These are phyloP conservation scores for Scedosporium dehoogii DNA, from an alignment of 2,329 filamentous ascomycete genomes.

Conservation along the genomic window DNA sequence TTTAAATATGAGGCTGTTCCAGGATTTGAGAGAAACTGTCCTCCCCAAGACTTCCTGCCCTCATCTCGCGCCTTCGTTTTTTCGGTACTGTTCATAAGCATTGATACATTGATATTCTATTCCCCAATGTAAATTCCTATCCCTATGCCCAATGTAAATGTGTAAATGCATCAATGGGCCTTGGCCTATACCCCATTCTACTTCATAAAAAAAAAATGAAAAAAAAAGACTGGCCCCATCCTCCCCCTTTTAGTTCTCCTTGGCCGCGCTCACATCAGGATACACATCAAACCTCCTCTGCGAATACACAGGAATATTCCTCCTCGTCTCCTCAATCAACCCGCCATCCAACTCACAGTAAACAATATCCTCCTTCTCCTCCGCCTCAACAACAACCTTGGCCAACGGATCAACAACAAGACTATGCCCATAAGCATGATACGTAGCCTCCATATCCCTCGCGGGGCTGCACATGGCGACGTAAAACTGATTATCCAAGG, in stretches of 20 bases:
- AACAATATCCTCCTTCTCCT: slow-evolving; percentile 67
- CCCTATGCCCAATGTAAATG: too few relatives aligned
- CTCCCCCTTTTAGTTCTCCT: slow-evolving; percentile 35
- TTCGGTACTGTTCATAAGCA: too few relatives aligned
- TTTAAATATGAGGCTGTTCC: too few relatives aligned
- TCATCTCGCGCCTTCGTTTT: too few relatives aligned
- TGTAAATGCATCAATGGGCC: too few relatives aligned
- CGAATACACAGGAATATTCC: slow-evolving; percentile 70
- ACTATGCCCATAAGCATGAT: slow-evolving; percentile 89
- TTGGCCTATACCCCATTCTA: neutral
- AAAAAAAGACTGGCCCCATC: neutral
- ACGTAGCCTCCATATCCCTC: slow-evolving; percentile 63
- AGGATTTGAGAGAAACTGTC: too few relatives aligned
- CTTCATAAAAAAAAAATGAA: too few relatives aligned
- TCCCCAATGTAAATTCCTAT: too few relatives aligned
- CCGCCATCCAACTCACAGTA: slow-evolving; percentile 59
- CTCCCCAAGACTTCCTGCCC: too few relatives aligned
- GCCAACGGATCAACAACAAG: slow-evolving; percentile 84
- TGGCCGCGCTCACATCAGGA: slow-evolving; percentile 62
- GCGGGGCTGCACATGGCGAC: slow-evolving; percentile 89
- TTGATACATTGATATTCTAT: too few relatives aligned
- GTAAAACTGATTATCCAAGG: slow-evolving; percentile 90
- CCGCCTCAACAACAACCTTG: slow-evolving; percentile 67
- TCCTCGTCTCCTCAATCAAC: slow-evolving; percentile 65
- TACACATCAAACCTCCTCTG: slow-evolving; percentile 95